phyloP scores from a whole-genome alignment of 352 stramenopile species.

The Plasmopara halstedii region DNA sequence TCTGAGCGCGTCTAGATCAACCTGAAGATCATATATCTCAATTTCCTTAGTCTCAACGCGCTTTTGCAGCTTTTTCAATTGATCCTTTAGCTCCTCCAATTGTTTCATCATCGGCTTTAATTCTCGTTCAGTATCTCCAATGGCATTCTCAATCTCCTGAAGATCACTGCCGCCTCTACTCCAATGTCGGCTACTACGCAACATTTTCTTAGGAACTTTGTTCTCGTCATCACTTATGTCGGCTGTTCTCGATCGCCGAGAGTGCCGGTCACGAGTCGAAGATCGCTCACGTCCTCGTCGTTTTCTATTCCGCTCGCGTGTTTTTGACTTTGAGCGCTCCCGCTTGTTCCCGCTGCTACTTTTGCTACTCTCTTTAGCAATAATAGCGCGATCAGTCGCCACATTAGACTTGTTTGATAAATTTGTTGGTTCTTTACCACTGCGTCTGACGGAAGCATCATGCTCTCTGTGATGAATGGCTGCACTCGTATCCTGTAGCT shows the following conservation, averaged over 20 bases:
- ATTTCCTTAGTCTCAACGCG: conserved; percentile 47
- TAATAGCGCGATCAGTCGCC: background rate
- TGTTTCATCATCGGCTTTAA: conserved; percentile 39
- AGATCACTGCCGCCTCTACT: conserved; percentile 20
- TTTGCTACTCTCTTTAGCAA: conserved; percentile 3
- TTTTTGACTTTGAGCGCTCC: conserved; percentile 16
- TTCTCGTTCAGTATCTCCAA: conserved; percentile 35
- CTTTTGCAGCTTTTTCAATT: conserved; percentile 29
- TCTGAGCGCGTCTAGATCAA: conserved; percentile 47
- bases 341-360: conserved; percentile 11
- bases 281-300: conserved; percentile 6
- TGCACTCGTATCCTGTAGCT: conserved; percentile 15
- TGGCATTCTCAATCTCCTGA: conserved; percentile 43
- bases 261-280: conserved; percentile 12
- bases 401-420: background rate
- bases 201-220: conserved; percentile 1
- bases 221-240: conserved; percentile 18
- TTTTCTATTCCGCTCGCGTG: conserved; percentile 6
- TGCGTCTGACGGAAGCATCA: conserved; percentile 27
- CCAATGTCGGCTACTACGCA: conserved; percentile 6
- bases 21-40: conserved; percentile 57
- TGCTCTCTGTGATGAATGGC: conserved; percentile 13
- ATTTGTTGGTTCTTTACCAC: conserved; percentile 4
- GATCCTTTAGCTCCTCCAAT: conserved; percentile 27
- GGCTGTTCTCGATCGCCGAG: background rate